These are phyloP conservation scores for Chenopodium quinoa DNA, from an alignment of 148 eudicot species.

Conservation along the genomic window DNA sequence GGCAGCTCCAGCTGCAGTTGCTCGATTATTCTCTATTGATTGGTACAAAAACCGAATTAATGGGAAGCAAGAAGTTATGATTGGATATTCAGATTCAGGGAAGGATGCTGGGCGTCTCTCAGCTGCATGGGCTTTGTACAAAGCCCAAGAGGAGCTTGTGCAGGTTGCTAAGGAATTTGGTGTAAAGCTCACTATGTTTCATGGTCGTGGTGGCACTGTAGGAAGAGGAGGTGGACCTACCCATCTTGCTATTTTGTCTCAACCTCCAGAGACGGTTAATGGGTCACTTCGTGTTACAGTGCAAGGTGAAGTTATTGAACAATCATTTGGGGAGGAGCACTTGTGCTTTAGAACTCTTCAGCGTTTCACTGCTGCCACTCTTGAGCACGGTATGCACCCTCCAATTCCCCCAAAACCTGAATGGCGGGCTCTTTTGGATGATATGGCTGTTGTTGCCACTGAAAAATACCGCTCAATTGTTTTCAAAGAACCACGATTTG, in stretches of 20 bases:
- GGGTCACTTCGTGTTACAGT: constrained; percentile 96
- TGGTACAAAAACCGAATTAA: constrained; percentile 82
- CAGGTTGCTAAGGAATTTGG: constrained; percentile 83
- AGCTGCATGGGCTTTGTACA: constrained; percentile 95
- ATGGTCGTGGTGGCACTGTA: constrained; percentile 97
- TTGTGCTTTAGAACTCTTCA: constrained; percentile 97
- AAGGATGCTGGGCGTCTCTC: constrained; percentile 97
- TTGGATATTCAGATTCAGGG: constrained; percentile 96
- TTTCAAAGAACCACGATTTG: constrained; percentile 89
- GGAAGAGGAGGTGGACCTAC: constrained; percentile 99
- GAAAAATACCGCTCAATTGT: constrained; percentile 86
- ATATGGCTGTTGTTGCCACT: constrained; percentile 76
- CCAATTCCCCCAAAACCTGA: constrained; percentile 90
- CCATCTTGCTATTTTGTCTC: constrained; percentile 96
- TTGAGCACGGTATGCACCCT: constrained; percentile 98
- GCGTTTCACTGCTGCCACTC: constrained; percentile 93
- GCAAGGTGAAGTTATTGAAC: constrained; percentile 99
- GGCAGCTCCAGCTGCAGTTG: constrained; percentile 91
- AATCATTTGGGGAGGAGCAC: constrained; percentile 93
- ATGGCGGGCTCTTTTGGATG: constrained; percentile 91
- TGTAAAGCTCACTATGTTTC: constrained; percentile 92
- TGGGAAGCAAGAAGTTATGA: constrained; percentile 98
- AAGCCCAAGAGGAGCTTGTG: constrained; percentile 95
- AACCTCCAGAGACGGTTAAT: constrained; percentile 86
- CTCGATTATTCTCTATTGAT: constrained; percentile 82